phyloP scores from a whole-genome alignment of 2,329 filamentous ascomycete species.

The Claviceps sorghi region DNA sequence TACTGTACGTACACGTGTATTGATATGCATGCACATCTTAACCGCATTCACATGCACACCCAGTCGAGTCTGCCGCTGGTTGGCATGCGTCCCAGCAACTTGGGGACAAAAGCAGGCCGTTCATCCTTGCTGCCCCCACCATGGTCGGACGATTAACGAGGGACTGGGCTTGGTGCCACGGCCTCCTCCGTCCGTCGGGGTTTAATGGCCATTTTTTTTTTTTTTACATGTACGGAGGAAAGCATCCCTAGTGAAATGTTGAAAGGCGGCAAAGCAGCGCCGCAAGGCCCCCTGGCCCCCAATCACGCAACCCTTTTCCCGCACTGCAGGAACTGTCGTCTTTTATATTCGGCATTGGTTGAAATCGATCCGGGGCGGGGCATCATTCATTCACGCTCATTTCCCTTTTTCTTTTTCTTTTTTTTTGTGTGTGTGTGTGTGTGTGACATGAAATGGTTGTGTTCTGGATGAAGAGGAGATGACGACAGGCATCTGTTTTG shows the following conservation, averaged over 20 bases:
- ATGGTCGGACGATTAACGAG: neutral
- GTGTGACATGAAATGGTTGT: too few species aligned
- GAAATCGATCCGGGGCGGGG: neutral
- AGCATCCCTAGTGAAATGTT: neutral
- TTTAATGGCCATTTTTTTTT: neutral
- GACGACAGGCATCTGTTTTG: too few species aligned
- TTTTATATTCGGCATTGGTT: neutral
- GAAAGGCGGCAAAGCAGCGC: neutral
- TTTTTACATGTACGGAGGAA: neutral
- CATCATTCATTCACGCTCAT: too few species aligned
- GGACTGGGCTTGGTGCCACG: neutral
- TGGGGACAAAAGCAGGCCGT: neutral
- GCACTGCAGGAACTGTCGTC: neutral
- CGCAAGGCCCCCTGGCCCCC: neutral
- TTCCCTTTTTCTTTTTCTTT: too few species aligned
- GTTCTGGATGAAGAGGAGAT: too few species aligned
- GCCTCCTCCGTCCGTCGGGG: neutral
- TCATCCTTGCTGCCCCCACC: neutral
- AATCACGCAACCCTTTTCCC: too few species aligned
- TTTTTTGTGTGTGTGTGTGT: too few species aligned
- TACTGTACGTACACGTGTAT: too few species aligned
- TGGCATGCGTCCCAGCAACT: neutral
- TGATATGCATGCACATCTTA: too few species aligned
- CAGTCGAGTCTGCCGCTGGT: neutral
- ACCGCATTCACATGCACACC: neutral